Evolutionary conservation across 768 basidiomycete genomes (phyloP), one percentile per base, ranked within the genome.

Genomic region (Amanita phalloides): DNA sequence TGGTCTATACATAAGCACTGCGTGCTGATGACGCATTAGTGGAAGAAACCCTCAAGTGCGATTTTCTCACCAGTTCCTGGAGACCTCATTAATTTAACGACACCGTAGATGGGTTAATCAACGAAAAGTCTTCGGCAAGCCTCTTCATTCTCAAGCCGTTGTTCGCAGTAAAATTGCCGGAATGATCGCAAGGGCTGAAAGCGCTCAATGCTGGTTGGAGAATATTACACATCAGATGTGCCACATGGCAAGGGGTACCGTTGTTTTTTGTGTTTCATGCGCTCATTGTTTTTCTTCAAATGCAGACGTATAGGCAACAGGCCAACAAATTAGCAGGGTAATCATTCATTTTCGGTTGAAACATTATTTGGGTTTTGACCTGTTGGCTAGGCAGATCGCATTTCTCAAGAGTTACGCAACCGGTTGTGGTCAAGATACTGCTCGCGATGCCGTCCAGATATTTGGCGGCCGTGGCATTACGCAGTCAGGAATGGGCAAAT

Each of bases 81-180:
- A 46, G 10, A 26, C 4, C 26, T 28, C 25, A 23, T 28, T 10
- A 26, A 17, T 49, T 26, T 49, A 17, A 49, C n/a, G 17, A 28
- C 1, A n/a, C 25, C 21, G 8, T 53, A 86, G 82, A 60, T 97
- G 94, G 94, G 74, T 82, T 3, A 78, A 76, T 48, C 91, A 96
- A 64, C 82, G 94, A 38, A 85, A 90, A 60, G 93, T 90, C 7
- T 95, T 95, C 59, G 94, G 93, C 47, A 93, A 88, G 66, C 90
- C 86, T 3, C 70, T 95, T 38, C 77, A 79, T 55, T 78, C 85
- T 3, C 87, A 91, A 61, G 80, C 93, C 0, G 87, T 97, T 53
- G 88, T 98, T 59, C 82, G 94, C 20, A 69, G 79, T 41, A 96
- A 93, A 72, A 67, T 98, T 44, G 92, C 92, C 3, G 72, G 62